Evolutionary conservation across 2,329 filamentous ascomycete genomes (phyloP), one percentile per base, ranked within the genome.

Genomic region (Colletotrichum kahawae): DNA sequence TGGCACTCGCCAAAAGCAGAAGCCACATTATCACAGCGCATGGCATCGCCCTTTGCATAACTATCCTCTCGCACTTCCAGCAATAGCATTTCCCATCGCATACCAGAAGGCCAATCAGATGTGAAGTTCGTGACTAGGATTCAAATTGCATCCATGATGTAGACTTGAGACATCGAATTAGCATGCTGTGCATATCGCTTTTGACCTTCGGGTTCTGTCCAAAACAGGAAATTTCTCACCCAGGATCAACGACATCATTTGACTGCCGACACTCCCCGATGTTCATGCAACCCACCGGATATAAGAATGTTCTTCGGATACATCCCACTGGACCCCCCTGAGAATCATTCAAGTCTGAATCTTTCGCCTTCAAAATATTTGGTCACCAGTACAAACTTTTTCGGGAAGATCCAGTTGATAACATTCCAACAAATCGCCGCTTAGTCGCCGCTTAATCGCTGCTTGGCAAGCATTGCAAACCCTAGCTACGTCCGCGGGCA

Each of bases 281-380:
- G n/a, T 13, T 48, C 43, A 48, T n/a, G 43, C 43, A 10, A 48
- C 43, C 43, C 5, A 48, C 43, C n/a, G 43, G 2, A 21, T 21
- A 48, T 48, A 48, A 21, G 43, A 21, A 48, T 0, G 18, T n/a
- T 6, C 5, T 13, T 21, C 10, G 12, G 6, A 7, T 21, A 21
- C 6, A 21, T 10, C 21, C n/a, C n/a, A 21, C 43, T 13, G 10
- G 6, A 21, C 1, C 5, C 21, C 43, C 6, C 4, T 21, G n/a
- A 48, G 10, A 27, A 27, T 7, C 3, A 21, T 21, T 7, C n/a
- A 1, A 1, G 10, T 21, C 43, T 48, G n/a, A 0, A 1, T 21
- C 43, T 21, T 4, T 48, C 0, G 0, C 10, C 10, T 12, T 48
- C 43, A 1, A 48, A 21, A 3, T 0, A 48, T 7, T 6, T 48